Percentiles rank a stretch among this genome's conserved stretches.
Conservation (phyloP, 2,329 filamentous ascomycete genomes). For the Clonostachys solani region DNA sequence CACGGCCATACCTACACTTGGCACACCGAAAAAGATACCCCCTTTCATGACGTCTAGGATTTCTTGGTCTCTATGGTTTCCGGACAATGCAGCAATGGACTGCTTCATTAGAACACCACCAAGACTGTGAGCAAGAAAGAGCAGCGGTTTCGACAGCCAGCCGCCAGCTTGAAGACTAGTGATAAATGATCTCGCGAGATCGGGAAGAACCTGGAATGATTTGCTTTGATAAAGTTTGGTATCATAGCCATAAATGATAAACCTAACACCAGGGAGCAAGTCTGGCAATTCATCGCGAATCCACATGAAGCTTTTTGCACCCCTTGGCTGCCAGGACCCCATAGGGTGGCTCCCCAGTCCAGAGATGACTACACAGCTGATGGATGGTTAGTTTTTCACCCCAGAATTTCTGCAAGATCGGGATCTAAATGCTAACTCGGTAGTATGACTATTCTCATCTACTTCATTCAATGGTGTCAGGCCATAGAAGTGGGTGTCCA, state of each 20-base stretch:
- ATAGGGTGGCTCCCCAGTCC: neutral
- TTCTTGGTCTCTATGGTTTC: neutral
- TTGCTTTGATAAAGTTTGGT: neutral
- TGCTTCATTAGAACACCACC: conserved; percentile 1
- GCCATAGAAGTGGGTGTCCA: neutral
- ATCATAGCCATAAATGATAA: neutral
- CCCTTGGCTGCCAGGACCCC: neutral
- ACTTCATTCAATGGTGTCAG: neutral
- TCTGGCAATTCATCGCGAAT: neutral
- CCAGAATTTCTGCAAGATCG: neutral
- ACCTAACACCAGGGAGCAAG: neutral
- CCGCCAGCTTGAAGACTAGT: neutral
- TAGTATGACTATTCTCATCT: neutral
- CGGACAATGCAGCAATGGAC: neutral
- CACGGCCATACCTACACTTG: neutral
- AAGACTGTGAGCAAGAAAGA: neutral
- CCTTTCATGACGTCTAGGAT: neutral
- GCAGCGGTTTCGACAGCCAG: neutral
- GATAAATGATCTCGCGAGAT: neutral
- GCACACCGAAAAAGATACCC: neutral
- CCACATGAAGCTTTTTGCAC: neutral
- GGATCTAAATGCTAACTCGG: neutral
- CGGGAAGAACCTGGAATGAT: neutral
- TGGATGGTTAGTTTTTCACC: neutral
- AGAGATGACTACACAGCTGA: neutral